Conservation (phyloP, 2,329 filamentous ascomycete species). For the Alternaria hordeiaustralica region DNA sequence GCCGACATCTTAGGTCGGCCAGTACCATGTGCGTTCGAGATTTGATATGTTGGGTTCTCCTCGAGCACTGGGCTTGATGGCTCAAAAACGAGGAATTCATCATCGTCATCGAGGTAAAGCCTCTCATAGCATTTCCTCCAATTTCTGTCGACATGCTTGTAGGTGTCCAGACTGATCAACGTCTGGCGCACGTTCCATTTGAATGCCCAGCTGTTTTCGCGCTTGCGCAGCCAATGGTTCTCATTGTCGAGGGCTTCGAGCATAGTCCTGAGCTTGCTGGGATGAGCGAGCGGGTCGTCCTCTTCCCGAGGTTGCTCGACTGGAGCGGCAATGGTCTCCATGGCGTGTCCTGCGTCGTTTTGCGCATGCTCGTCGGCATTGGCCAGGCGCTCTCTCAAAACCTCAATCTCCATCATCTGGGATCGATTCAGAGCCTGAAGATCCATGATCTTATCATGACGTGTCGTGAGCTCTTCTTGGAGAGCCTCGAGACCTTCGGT, state of each 20-base stretch:
- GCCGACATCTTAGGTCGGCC: slow-evolving; percentile 14
- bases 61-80: not conserved
- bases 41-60: slow-evolving; percentile 3
- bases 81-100: not conserved
- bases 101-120: slow-evolving; percentile 14
- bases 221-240: slow-evolving; percentile 39
- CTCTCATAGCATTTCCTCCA: not conserved
- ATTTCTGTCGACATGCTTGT: not conserved
- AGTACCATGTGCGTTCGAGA: not conserved
- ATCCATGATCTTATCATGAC: slow-evolving; percentile 28
- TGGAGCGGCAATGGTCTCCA: slow-evolving; percentile 5
- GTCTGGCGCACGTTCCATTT: slow-evolving; percentile 18
- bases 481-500: slow-evolving; percentile 29
- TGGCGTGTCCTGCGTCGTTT: not conserved
- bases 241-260: slow-evolving; percentile 35
- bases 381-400: slow-evolving; percentile 20
- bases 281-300: slow-evolving; percentile 11
- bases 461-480: slow-evolving; percentile 25
- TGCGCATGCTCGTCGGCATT: slow-evolving; percentile 12
- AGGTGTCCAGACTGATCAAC: slow-evolving; percentile 2
- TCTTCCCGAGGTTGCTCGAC: slow-evolving; percentile 20
- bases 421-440: slow-evolving; percentile 24
- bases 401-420: slow-evolving; percentile 26
- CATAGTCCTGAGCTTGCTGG: slow-evolving; percentile 23
- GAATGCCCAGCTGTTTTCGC: slow-evolving; percentile 28